phyloP scores from a whole-genome alignment of 2,329 filamentous ascomycete genomes.

The Aspergillus carbonarius region DNA sequence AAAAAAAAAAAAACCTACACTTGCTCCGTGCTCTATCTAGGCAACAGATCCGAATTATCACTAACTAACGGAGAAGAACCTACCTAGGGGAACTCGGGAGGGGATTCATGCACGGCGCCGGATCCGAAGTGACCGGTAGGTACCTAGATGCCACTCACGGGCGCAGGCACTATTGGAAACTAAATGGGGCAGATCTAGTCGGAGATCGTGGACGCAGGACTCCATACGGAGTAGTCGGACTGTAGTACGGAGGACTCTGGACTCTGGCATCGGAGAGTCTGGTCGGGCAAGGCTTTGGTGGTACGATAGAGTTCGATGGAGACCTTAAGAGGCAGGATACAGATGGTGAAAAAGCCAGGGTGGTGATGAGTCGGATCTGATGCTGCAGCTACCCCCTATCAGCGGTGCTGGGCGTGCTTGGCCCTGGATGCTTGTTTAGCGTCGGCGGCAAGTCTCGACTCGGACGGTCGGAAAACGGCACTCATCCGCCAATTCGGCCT shows the following conservation, averaged over 20 bases:
- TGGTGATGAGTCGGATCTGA: background rate
- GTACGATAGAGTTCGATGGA: background rate
- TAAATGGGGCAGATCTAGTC: constrained; percentile 3
- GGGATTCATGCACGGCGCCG: background rate
- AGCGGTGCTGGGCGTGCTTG: background rate
- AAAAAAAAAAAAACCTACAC: background rate
- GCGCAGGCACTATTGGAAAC: constrained; percentile 4
- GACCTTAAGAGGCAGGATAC: background rate
- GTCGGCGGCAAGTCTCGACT: constrained; percentile 6
- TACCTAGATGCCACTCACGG: background rate
- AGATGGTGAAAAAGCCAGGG: background rate
- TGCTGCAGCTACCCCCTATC: background rate
- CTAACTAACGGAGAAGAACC: too few relatives aligned
- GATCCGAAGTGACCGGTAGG: background rate
- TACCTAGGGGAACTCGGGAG: background rate
- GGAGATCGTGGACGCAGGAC: background rate
- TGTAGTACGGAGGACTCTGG: background rate
- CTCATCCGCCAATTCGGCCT: background rate
- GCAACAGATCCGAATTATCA: background rate
- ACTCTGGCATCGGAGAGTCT: background rate
- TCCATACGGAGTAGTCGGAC: background rate
- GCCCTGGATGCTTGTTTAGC: background rate
- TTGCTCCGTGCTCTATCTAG: background rate
- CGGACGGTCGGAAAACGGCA: constrained; percentile 1
- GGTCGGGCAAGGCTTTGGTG: background rate